phyloP scores from a whole-genome alignment of 192 early-diverging fungal species.

The Nowakowskiella sp. region DNA sequence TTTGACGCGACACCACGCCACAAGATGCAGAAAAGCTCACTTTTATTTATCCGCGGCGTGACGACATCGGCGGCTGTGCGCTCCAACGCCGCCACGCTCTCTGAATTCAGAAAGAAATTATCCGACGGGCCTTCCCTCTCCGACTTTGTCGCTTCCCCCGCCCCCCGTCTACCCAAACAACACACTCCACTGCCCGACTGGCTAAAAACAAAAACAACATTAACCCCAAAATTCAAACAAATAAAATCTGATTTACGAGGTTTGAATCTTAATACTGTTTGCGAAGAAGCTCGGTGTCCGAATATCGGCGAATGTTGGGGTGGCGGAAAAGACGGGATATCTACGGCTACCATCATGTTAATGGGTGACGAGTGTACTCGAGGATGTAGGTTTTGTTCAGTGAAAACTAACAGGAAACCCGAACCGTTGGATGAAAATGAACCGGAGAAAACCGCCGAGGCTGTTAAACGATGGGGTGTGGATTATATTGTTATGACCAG shows the following conservation, averaged over 20 bases:
- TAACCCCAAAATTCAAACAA: slow-evolving; percentile 63
- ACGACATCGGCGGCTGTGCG: background rate
- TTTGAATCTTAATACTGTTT: slow-evolving; percentile 89
- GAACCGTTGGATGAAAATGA: slow-evolving; percentile 79
- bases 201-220: slow-evolving; percentile 91
- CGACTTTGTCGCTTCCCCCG: background rate
- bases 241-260: slow-evolving; percentile 91
- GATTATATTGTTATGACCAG: slow-evolving; percentile 97
- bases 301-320: slow-evolving; percentile 99
- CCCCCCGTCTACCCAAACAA: background rate
- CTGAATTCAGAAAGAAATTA: too few relatives aligned
- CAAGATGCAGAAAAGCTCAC: too few relatives aligned
- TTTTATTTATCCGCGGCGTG: too few relatives aligned
- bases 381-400: slow-evolving; percentile 95
- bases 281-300: slow-evolving; percentile 94
- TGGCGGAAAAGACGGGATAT: slow-evolving; percentile 86
- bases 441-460: slow-evolving; percentile 87
- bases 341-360: slow-evolving; percentile 94
- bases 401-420: slow-evolving; percentile 87
- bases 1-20: too few relatives aligned
- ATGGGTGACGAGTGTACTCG: slow-evolving; percentile 98
- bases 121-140: too few relatives aligned
- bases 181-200: slow-evolving; percentile 67
- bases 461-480: slow-evolving; percentile 88
- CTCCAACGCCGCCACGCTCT: background rate